Percentiles rank a stretch among this genome's conserved stretches.
Evolutionary conservation across 768 basidiomycete genomes (phyloP).

Genomic region (Lactifluus volemus): DNA sequence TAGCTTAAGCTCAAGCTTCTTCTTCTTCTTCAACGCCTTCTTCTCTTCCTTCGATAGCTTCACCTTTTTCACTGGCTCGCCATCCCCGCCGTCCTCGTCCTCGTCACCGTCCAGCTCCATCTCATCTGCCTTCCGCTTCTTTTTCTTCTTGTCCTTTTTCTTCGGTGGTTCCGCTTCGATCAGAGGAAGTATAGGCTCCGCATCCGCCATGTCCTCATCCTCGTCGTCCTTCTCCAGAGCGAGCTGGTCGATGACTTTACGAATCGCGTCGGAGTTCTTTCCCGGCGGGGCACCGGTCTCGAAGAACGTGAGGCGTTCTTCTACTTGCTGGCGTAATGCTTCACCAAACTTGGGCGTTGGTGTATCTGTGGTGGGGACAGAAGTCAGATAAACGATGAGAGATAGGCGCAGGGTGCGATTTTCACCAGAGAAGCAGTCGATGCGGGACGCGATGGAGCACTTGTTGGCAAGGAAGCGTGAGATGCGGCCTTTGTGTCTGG

Average conservation of each 20-base stretch:
- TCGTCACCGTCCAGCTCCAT: slow-evolving; percentile 61
- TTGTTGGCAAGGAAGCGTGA: slow-evolving; percentile 99
- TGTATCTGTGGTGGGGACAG: slow-evolving; percentile 40
- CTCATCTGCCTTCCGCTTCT: slow-evolving; percentile 62
- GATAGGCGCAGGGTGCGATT: neutral
- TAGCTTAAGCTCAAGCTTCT: slow-evolving; percentile 54
- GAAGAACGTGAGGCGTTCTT: slow-evolving; percentile 92
- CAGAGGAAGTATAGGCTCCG: slow-evolving; percentile 46
- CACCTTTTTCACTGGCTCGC: slow-evolving; percentile 54
- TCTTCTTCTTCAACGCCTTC: slow-evolving; percentile 73
- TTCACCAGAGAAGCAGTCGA: slow-evolving; percentile 86
- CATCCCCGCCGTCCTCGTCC: slow-evolving; percentile 33
- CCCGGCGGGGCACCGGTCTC: slow-evolving; percentile 82
- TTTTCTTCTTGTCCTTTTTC: slow-evolving; percentile 29
- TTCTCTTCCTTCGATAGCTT: slow-evolving; percentile 82
- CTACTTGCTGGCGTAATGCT: slow-evolving; percentile 87
- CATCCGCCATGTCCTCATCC: slow-evolving; percentile 36
- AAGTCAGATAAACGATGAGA: neutral
- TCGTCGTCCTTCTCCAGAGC: slow-evolving; percentile 59
- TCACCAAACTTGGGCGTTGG: slow-evolving; percentile 94
- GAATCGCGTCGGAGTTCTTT: slow-evolving; percentile 90
- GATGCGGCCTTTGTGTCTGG: slow-evolving; percentile 95
- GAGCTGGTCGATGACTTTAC: slow-evolving; percentile 76
- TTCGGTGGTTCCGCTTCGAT: slow-evolving; percentile 42
- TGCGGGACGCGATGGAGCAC: slow-evolving; percentile 92